A percentile compares a stretch with the other conserved stretches of the same genome.
These are phyloP conservation scores for Yamadazyma diddensiae DNA, from an alignment of 1,139 yeast genomes.

Conservation along the genomic window DNA sequence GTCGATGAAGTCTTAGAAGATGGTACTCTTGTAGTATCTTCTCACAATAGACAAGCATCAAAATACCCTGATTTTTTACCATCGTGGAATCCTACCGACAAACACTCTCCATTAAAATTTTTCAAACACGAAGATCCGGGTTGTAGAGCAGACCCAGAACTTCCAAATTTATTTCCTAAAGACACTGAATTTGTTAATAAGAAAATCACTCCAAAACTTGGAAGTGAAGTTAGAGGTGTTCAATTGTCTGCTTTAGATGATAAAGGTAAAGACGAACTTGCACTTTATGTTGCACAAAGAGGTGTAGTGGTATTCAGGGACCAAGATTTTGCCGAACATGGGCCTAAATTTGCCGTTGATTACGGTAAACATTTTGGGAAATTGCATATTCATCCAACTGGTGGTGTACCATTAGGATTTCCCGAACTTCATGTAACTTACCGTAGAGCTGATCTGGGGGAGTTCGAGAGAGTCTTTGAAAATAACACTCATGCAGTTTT, in stretches of 20 bases:
- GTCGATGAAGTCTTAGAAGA: constrained; percentile 37
- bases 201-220: constrained; percentile 58
- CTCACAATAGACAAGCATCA: constrained; percentile 28
- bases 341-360: constrained; percentile 49
- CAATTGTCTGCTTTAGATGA: constrained; percentile 50
- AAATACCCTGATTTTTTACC: constrained; percentile 44
- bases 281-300: constrained; percentile 57
- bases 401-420: constrained; percentile 58
- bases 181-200: constrained; percentile 24
- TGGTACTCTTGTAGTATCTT: constrained; percentile 31
- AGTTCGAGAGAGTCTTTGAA: constrained; percentile 29
- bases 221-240: constrained; percentile 57
- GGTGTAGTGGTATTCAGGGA: constrained; percentile 65
- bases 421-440: constrained; percentile 62
- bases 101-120: constrained; percentile 42
- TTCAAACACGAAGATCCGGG: constrained; percentile 54
- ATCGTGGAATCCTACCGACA: constrained; percentile 48
- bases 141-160: constrained; percentile 49
- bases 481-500: constrained; percentile 29
- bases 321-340: constrained; percentile 57
- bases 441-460: constrained; percentile 45
- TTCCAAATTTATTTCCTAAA: constrained; percentile 45
- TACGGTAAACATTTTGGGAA: constrained; percentile 64
- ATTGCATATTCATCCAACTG: constrained; percentile 70
- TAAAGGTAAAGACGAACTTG: constrained; percentile 58